A percentile compares a stretch with the other conserved stretches of the same genome.
Conservation (phyloP, 106 monocot genomes). For the Acorus gramineus region DNA sequence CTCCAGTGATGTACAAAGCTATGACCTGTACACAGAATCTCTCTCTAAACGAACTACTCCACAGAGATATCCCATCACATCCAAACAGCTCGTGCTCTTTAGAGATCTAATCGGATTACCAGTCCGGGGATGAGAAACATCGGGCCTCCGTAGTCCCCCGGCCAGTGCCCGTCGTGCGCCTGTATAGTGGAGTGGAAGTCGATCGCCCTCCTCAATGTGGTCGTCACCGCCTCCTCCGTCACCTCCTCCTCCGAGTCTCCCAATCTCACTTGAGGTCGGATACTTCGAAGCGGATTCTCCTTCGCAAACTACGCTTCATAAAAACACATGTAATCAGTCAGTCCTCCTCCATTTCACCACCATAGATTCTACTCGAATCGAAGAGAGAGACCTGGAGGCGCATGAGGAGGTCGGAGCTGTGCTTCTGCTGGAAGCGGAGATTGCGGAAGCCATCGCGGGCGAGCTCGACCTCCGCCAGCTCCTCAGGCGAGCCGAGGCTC, state of each 20-base stretch:
- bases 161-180: slow-evolving; percentile 86
- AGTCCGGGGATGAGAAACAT: slow-evolving; percentile 80
- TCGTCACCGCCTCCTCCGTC: slow-evolving; percentile 53
- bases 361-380: no score
- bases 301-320: slow-evolving; percentile 43
- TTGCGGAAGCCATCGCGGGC: slow-evolving; percentile 34
- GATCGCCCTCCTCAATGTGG: slow-evolving; percentile 49
- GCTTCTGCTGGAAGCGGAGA: slow-evolving; percentile 48
- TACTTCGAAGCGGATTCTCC: slow-evolving; percentile 41
- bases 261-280: slow-evolving; percentile 32
- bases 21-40: slow-evolving; percentile 7
- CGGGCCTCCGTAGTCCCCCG: slow-evolving; percentile 85
- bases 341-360: not conserved
- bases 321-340: not conserved
- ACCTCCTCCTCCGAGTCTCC: slow-evolving; percentile 43
- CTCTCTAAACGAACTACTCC: no score
- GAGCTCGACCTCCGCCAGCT: slow-evolving; percentile 40
- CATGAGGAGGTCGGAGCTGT: slow-evolving; percentile 76
- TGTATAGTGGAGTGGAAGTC: slow-evolving; percentile 55
- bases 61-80: no score
- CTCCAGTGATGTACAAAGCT: slow-evolving; percentile 18
- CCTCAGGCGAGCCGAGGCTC: slow-evolving; percentile 39
- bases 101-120: slow-evolving; percentile 19
- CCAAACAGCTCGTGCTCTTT: no score
- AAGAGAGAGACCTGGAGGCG: slow-evolving; percentile 46